These are phyloP conservation scores for Aleurites moluccanus DNA, from an alignment of 441 rosid genomes.

Conservation along the genomic window DNA sequence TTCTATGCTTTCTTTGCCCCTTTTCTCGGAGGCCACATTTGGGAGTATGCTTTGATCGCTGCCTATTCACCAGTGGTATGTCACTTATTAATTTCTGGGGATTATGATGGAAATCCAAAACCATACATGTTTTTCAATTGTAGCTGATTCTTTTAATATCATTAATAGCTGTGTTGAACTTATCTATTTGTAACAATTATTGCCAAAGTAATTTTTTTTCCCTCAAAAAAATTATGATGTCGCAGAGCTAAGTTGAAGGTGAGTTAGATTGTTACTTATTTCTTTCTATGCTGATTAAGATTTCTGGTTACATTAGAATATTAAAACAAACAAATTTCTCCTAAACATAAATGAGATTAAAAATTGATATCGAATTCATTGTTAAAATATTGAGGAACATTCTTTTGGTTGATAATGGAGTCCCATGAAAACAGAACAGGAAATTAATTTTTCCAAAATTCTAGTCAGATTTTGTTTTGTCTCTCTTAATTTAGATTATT, in stretches of 20 bases:
- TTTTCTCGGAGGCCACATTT: conserved; percentile 73
- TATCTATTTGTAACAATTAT: neutral
- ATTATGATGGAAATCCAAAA: neutral
- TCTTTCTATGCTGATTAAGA: neutral
- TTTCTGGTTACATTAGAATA: neutral
- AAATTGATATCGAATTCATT: neutral
- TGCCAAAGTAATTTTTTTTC: neutral
- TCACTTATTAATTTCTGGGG: conserved; percentile 23
- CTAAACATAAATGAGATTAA: neutral
- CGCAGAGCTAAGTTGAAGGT: neutral
- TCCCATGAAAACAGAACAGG: neutral
- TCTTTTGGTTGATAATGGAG: neutral
- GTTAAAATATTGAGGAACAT: neutral
- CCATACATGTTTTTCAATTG: neutral
- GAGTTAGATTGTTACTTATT: neutral
- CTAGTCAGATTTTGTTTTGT: neutral
- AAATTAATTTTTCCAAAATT: neutral
- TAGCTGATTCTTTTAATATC: neutral
- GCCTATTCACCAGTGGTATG: conserved; percentile 84
- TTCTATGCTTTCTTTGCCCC: conserved; percentile 97
- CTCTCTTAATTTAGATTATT: neutral
- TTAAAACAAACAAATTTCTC: too few species aligned
- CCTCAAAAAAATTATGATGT: neutral
- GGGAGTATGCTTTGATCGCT: conserved; percentile 58
- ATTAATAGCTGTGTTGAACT: neutral